Evolutionary conservation across 2,329 filamentous ascomycete genomes (phyloP).

Genomic region (Neonectria neomacrospora): DNA sequence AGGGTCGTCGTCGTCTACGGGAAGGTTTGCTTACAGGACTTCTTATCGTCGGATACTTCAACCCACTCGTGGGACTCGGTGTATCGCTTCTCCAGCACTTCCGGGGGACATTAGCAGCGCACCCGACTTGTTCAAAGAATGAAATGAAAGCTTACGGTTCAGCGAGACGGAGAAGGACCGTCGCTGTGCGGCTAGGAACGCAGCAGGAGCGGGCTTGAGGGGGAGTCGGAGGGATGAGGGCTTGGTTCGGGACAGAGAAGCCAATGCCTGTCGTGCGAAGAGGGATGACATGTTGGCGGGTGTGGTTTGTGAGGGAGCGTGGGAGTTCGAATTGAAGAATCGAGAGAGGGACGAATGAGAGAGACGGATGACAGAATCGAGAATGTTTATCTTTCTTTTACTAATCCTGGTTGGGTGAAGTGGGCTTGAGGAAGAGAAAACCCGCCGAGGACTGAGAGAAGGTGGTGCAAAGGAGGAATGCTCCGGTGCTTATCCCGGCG

Average conservation of each 20-base stretch:
- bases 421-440: background rate
- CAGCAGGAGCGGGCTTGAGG: constrained; percentile 30
- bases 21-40: constrained; percentile 49
- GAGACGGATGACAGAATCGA: background rate
- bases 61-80: constrained; percentile 96
- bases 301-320: constrained; percentile 1
- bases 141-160: constrained; percentile 33
- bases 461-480: background rate
- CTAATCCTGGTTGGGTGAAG: constrained; percentile 1
- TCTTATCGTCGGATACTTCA: constrained; percentile 75
- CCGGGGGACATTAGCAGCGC: background rate
- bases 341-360: background rate
- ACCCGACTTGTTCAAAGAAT: no score
- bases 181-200: constrained; percentile 31
- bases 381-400: background rate
- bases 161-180: constrained; percentile 42
- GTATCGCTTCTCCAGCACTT: constrained; percentile 61
- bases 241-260: constrained; percentile 38
- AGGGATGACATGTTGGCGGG: constrained; percentile 37
- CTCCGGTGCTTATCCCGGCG: constrained; percentile 17
- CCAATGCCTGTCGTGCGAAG: constrained; percentile 41
- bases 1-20: background rate
- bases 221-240: constrained; percentile 37
- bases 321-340: background rate
- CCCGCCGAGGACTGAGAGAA: background rate